Percentiles rank a stretch among this genome's conserved stretches.
Evolutionary conservation across 2,329 filamentous ascomycete species (phyloP).

Genomic region (Paecilomyces fulvus): DNA sequence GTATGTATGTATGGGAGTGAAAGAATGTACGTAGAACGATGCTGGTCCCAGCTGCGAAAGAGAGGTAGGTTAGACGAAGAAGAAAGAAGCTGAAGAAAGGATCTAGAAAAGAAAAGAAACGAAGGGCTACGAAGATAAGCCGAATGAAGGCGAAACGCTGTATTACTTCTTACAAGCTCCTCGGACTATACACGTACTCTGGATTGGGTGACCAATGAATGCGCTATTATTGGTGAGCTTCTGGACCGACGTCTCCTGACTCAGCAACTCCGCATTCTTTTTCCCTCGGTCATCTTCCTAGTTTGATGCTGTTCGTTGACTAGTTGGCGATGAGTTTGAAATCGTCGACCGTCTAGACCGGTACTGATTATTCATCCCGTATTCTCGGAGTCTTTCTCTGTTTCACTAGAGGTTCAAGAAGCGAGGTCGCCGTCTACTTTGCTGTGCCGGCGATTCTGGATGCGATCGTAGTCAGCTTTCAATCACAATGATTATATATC

Average conservation of each 20-base stretch:
- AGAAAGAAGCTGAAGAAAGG: background rate
- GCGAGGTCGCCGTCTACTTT: too few relatives aligned
- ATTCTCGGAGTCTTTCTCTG: background rate
- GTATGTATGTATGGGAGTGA: background rate
- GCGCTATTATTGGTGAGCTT: conserved; percentile 1
- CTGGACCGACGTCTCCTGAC: conserved; percentile 3
- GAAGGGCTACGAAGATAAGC: conserved; percentile 1
- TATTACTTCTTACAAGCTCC: background rate
- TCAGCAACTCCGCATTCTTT: conserved; percentile 1
- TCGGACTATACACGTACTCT: background rate
- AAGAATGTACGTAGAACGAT: background rate
- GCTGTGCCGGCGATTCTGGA: too few relatives aligned
- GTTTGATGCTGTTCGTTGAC: too few relatives aligned
- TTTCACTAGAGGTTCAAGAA: too few relatives aligned
- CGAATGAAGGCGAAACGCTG: background rate
- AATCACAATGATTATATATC: too few relatives aligned
- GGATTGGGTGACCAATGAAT: conserved; percentile 1
- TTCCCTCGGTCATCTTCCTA: background rate
- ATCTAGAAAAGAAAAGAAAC: background rate
- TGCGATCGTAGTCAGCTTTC: too few relatives aligned
- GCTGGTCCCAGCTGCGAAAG: background rate
- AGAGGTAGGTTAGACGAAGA: background rate
- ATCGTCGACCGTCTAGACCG: background rate
- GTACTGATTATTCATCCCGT: background rate
- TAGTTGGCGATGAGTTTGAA: background rate